Evolutionary conservation across 306 rosid genomes (phyloP).

Genomic region (Gastrolobium bilobum): DNA sequence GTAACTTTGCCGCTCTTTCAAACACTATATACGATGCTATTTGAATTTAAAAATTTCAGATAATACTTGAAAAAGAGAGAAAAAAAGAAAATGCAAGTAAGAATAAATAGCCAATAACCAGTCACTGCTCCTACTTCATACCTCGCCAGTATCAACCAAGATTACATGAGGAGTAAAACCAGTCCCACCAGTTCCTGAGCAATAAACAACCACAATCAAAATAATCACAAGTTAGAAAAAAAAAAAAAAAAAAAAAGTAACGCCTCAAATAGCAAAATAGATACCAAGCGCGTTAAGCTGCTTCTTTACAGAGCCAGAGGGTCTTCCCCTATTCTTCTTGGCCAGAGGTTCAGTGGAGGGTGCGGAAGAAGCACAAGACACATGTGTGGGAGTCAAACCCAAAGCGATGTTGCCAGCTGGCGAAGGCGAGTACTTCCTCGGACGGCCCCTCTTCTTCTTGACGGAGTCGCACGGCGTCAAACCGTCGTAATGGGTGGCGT

Average conservation of each 20-base stretch:
- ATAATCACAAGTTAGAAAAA: background rate
- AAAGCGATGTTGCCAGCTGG: constrained; percentile 80
- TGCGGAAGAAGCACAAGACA: constrained; percentile 49
- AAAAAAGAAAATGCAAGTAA: too few species aligned
- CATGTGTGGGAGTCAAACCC: constrained; percentile 64
- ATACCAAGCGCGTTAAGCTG: constrained; percentile 74
- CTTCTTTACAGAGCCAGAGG: constrained; percentile 81
- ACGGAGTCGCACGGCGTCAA: constrained; percentile 62
- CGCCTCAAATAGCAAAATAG: background rate
- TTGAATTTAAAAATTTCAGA: too few species aligned
- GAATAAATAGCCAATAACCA: background rate
- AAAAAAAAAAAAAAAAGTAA: background rate
- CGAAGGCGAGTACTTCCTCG: constrained; percentile 76
- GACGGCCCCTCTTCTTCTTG: constrained; percentile 93
- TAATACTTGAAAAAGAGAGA: too few species aligned
- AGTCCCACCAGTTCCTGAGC: constrained; percentile 67
- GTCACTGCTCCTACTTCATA: constrained; percentile 37
- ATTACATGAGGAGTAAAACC: constrained; percentile 82
- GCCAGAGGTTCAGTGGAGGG: constrained; percentile 66
- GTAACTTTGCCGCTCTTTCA: too few species aligned
- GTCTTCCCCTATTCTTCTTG: constrained; percentile 83
- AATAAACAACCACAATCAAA: background rate
- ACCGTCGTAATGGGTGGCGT: constrained; percentile 5
- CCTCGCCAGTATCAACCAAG: constrained; percentile 80
- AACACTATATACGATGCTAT: too few species aligned